Conservation (phyloP, 2,329 filamentous ascomycete species). For the Venturia aucupariae region DNA sequence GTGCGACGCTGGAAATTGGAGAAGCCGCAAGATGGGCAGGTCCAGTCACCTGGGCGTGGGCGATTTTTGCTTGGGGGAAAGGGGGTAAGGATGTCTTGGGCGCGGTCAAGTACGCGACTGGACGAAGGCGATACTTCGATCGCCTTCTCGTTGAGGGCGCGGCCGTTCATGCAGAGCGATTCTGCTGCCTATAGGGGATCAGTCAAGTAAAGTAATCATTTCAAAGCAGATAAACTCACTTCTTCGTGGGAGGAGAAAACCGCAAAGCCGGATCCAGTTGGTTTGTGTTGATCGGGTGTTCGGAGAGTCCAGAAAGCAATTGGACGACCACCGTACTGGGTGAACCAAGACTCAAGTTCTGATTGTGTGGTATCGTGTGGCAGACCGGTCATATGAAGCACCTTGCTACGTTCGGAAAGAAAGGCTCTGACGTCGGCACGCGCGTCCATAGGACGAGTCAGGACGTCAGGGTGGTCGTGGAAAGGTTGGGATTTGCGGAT, state of each 20-base stretch:
- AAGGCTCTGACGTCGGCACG: slow-evolving; percentile 94
- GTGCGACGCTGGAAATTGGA: slow-evolving; percentile 99
- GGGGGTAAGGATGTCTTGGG: slow-evolving; percentile 88
- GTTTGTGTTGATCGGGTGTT: slow-evolving; percentile 97
- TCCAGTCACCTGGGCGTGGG: slow-evolving; percentile 95
- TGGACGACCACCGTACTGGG: slow-evolving; percentile 91
- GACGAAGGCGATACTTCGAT: slow-evolving; percentile 97
- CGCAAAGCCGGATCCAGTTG: slow-evolving; percentile 95
- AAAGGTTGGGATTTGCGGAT: slow-evolving; percentile 93
- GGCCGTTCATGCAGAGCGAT: slow-evolving; percentile 97
- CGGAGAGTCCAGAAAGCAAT: slow-evolving; percentile 99
- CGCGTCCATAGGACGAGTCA: slow-evolving; percentile 93
- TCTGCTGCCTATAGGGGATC: slow-evolving; percentile 67
- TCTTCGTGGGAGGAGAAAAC: slow-evolving; percentile 99
- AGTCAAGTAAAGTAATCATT: neutral
- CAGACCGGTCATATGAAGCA: slow-evolving; percentile 93
- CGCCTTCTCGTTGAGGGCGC: slow-evolving; percentile 95
- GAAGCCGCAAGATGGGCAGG: slow-evolving; percentile 95
- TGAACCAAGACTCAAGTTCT: slow-evolving; percentile 98
- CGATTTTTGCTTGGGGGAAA: slow-evolving; percentile 99
- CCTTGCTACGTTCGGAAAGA: slow-evolving; percentile 91
- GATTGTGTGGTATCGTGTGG: slow-evolving; percentile 98
- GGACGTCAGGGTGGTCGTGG: slow-evolving; percentile 87
- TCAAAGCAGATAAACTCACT: slow-evolving; percentile 46
- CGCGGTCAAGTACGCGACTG: slow-evolving; percentile 90